Evolutionary conservation across 169 alveolate species (phyloP).

Genomic region (Plasmodium inui): DNA sequence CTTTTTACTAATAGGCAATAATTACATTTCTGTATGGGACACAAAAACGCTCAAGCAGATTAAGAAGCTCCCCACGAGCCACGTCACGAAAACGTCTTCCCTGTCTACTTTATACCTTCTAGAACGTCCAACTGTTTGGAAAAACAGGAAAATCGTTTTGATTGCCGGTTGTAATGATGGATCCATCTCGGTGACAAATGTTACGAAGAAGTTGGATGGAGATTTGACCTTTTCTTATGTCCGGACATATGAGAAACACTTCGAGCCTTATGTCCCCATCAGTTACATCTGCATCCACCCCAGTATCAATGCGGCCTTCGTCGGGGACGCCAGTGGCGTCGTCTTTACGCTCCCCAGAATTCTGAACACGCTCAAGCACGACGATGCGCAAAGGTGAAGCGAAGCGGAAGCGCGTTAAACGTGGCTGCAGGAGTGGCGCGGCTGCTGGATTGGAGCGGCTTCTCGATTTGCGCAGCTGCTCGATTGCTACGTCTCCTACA

Average conservation of each 20-base stretch:
- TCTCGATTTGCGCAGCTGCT: no score
- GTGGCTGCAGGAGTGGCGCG: neutral
- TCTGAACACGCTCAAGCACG: slow-evolving; percentile 25
- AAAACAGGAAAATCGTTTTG: slow-evolving; percentile 14
- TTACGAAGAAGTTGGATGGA: slow-evolving; percentile 62
- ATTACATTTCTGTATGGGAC: slow-evolving; percentile 72
- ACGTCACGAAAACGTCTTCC: slow-evolving; percentile 34
- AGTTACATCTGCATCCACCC: slow-evolving; percentile 57
- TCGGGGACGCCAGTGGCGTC: slow-evolving; percentile 75
- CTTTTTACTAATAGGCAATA: slow-evolving; percentile 52
- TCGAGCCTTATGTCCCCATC: slow-evolving; percentile 72
- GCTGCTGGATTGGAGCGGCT: neutral
- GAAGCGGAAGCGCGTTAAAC: neutral
- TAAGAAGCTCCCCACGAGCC: slow-evolving; percentile 56
- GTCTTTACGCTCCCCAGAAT: slow-evolving; percentile 69
- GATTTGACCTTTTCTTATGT: slow-evolving; percentile 47
- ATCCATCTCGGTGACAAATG: slow-evolving; percentile 56
- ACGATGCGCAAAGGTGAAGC: neutral
- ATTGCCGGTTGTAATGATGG: slow-evolving; percentile 74
- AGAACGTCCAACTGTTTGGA: slow-evolving; percentile 62
- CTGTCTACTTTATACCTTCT: slow-evolving; percentile 52
- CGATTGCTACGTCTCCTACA: no score
- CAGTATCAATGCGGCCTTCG: slow-evolving; percentile 60
- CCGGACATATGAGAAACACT: slow-evolving; percentile 35
- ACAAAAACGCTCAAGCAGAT: slow-evolving; percentile 58